phyloP scores from a whole-genome alignment of 2,329 filamentous ascomycete genomes.

The Fusarium mundagurra region DNA sequence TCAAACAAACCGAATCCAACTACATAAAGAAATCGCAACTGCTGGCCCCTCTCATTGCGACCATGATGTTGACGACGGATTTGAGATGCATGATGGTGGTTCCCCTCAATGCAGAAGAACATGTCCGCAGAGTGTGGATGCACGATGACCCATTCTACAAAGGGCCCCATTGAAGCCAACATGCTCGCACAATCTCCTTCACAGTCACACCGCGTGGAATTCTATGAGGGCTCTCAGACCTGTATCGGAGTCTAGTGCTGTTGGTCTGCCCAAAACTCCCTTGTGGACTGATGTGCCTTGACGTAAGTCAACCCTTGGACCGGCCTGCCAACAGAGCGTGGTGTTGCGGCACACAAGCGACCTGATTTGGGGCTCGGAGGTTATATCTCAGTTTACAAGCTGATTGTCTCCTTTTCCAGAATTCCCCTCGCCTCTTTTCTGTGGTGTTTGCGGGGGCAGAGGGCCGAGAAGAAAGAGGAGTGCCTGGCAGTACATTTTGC shows the following conservation, averaged over 20 bases:
- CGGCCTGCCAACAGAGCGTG: slow-evolving; percentile 35
- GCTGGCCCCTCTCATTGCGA: slow-evolving; percentile 1
- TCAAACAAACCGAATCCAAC: neutral
- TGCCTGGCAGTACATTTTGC: slow-evolving; percentile 38
- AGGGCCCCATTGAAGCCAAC: slow-evolving; percentile 37
- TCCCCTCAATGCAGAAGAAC: slow-evolving; percentile 39
- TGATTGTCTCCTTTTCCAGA: slow-evolving; percentile 34
- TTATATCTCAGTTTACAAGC: slow-evolving; percentile 38
- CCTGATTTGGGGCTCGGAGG: slow-evolving; percentile 40
- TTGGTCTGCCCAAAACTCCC: slow-evolving; percentile 34
- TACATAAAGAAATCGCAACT: slow-evolving; percentile 5
- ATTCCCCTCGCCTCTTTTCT: slow-evolving; percentile 31
- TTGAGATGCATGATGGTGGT: slow-evolving; percentile 36
- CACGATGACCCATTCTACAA: slow-evolving; percentile 38
- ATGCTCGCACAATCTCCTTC: slow-evolving; percentile 22
- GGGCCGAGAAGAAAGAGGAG: slow-evolving; percentile 33
- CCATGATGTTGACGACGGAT: slow-evolving; percentile 14
- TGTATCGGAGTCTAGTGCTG: slow-evolving; percentile 31
- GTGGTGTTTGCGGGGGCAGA: slow-evolving; percentile 41
- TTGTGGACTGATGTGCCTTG: slow-evolving; percentile 44
- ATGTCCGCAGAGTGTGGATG: slow-evolving; percentile 36
- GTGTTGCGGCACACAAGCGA: slow-evolving; percentile 41
- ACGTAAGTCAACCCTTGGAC: slow-evolving; percentile 40
- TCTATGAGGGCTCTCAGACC: slow-evolving; percentile 17
- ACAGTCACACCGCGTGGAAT: slow-evolving; percentile 31